Evolutionary conservation across 768 basidiomycete genomes (phyloP).

Genomic region (Rhizopogon vulgaris): DNA sequence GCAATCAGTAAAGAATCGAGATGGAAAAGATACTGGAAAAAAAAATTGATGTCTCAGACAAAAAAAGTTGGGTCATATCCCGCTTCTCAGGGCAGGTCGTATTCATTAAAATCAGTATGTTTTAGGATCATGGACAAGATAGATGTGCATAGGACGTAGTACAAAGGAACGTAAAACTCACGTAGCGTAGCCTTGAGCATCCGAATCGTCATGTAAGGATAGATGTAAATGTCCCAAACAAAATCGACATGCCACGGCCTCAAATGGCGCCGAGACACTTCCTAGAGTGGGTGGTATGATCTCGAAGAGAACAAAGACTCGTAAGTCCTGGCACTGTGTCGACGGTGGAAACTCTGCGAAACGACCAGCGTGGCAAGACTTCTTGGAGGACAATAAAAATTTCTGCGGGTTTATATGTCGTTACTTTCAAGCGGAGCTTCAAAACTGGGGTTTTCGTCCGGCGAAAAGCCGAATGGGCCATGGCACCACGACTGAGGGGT

Average conservation of each 20-base stretch:
- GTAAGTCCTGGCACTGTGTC: slow-evolving; percentile 43
- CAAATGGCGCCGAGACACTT: slow-evolving; percentile 36
- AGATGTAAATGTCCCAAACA: slow-evolving; percentile 31
- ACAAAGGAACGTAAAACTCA: background rate
- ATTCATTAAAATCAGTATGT: slow-evolving; percentile 26
- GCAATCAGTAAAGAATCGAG: background rate
- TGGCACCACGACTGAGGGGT: no score
- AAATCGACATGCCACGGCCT: slow-evolving; percentile 42
- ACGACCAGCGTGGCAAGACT: slow-evolving; percentile 47
- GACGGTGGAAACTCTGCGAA: slow-evolving; percentile 31
- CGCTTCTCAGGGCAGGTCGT: slow-evolving; percentile 19
- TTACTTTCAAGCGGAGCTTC: slow-evolving; percentile 1
- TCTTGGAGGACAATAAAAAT: slow-evolving; percentile 13
- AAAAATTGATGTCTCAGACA: slow-evolving; percentile 5
- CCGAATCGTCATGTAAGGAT: background rate
- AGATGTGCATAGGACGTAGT: background rate
- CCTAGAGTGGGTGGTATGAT: slow-evolving; percentile 38
- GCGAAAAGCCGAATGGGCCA: no score
- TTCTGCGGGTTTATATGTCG: background rate
- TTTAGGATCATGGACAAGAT: slow-evolving; percentile 18
- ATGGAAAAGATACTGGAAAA: no score
- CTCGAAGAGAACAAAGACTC: slow-evolving; percentile 34
- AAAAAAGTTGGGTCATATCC: slow-evolving; percentile 9
- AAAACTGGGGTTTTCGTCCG: background rate
- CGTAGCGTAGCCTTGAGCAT: background rate